These are phyloP conservation scores for Cucumis hystrix DNA, from an alignment of 306 rosid species.

Conservation along the genomic window DNA sequence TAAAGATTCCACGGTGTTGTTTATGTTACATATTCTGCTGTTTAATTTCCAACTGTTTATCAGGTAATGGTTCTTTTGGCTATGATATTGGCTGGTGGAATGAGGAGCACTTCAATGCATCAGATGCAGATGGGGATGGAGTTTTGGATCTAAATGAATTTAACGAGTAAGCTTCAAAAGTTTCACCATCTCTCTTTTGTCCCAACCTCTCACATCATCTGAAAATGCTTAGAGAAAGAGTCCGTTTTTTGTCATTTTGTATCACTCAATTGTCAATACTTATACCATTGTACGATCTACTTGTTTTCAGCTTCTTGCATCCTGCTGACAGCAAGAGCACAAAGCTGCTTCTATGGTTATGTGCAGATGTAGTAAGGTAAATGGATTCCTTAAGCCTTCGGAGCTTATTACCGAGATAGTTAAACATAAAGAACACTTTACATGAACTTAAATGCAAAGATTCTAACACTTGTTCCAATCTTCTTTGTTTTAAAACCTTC, in stretches of 20 bases:
- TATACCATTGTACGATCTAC: background rate
- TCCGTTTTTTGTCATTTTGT: background rate
- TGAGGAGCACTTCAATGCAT: slow-evolving; percentile 89
- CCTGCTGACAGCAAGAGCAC: slow-evolving; percentile 80
- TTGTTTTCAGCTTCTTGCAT: slow-evolving; percentile 52
- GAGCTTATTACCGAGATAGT: background rate
- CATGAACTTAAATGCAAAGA: background rate
- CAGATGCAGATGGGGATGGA: slow-evolving; percentile 71
- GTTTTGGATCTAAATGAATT: slow-evolving; percentile 62
- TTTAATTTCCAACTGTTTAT: slow-evolving; percentile 1
- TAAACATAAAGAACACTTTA: background rate
- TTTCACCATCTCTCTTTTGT: background rate
- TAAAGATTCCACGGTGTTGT: background rate
- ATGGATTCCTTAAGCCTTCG: background rate
- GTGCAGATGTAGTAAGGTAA: slow-evolving; percentile 89
- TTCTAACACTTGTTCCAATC: background rate
- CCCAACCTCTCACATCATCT: slow-evolving; percentile 11
- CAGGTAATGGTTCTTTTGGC: slow-evolving; percentile 59
- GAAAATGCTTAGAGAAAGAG: background rate
- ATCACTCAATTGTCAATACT: background rate
- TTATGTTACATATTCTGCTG: slow-evolving; percentile 1
- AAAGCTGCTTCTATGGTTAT: slow-evolving; percentile 71
- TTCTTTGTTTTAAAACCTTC: background rate
- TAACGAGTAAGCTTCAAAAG: slow-evolving; percentile 57
- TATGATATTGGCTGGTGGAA: slow-evolving; percentile 98